phyloP scores from a whole-genome alignment of 768 basidiomycete species.

The Lenzites betulinus region DNA sequence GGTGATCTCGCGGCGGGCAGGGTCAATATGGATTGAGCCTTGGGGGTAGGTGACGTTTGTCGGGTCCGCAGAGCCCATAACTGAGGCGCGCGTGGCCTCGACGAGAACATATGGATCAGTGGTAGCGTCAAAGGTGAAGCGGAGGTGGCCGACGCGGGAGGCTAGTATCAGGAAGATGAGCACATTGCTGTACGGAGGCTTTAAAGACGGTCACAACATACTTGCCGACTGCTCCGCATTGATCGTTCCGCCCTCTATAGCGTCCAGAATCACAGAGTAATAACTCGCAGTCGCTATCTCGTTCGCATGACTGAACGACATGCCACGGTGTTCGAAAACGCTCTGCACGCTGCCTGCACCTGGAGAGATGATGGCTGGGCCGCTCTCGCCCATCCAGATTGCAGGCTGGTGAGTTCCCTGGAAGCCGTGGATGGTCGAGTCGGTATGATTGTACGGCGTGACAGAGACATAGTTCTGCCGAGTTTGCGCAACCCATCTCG shows the following conservation, averaged over 20 bases:
- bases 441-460: conserved; percentile 70
- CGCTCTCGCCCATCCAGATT: conserved; percentile 89
- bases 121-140: conserved; percentile 61
- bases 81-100: conserved; percentile 64
- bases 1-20: conserved; percentile 49
- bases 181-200: neutral
- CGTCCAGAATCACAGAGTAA: conserved; percentile 60
- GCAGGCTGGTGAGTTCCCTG: conserved; percentile 78
- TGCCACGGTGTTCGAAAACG: conserved; percentile 60
- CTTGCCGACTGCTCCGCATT: conserved; percentile 63
- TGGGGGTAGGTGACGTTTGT: conserved; percentile 53
- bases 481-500: conserved; percentile 83
- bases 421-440: conserved; percentile 66
- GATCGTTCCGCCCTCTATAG: conserved; percentile 46
- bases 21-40: conserved; percentile 52
- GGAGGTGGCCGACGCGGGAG: conserved; percentile 73
- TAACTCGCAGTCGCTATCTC: conserved; percentile 57
- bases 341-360: conserved; percentile 52
- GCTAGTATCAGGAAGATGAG: conserved; percentile 40
- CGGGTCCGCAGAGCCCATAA: conserved; percentile 54
- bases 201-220: conserved; percentile 36
- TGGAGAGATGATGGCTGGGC: conserved; percentile 59
- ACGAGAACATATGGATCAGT: conserved; percentile 59
- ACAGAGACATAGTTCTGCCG: conserved; percentile 75
- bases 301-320: conserved; percentile 49